These are phyloP conservation scores for Golubevia pallescens DNA, from an alignment of 1,284 basidiomycete species.

Conservation along the genomic window DNA sequence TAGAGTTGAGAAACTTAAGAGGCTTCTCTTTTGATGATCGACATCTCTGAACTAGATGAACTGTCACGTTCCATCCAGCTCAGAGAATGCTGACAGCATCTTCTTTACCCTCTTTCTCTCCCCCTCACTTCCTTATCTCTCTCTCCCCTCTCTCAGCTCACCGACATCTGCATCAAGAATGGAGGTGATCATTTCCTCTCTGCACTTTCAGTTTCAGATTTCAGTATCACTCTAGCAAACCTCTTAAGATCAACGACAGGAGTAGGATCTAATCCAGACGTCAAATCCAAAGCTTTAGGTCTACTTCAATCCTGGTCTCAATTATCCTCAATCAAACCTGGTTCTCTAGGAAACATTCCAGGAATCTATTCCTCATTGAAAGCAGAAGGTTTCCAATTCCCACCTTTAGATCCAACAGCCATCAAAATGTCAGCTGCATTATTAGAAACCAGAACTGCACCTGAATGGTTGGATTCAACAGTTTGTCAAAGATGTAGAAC, in stretches of 20 bases:
- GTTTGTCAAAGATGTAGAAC: constrained; percentile 92
- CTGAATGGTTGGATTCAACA: constrained; percentile 95
- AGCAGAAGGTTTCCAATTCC: constrained; percentile 76
- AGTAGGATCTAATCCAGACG: constrained; percentile 33
- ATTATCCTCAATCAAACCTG: constrained; percentile 42
- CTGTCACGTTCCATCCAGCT: no score
- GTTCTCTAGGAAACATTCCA: constrained; percentile 48
- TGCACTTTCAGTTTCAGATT: constrained; percentile 53
- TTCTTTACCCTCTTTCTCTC: no score
- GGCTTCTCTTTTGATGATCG: no score
- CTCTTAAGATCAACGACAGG: constrained; percentile 33
- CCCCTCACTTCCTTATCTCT: constrained; percentile 4
- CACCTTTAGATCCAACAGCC: constrained; percentile 75
- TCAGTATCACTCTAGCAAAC: constrained; percentile 56
- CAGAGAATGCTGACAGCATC: no score
- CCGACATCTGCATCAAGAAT: constrained; percentile 96
- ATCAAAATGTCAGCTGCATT: constrained; percentile 62
- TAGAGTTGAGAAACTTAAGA: no score
- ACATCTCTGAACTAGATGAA: no score
- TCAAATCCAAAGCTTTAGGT: constrained; percentile 46
- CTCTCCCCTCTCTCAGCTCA: constrained; percentile 66
- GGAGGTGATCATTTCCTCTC: constrained; percentile 87
- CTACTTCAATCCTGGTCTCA: constrained; percentile 58
- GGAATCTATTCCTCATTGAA: constrained; percentile 54
- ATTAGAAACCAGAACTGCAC: constrained; percentile 68